These are phyloP conservation scores for Leptodermis oblonga DNA, from an alignment of 257 asterid species.

Conservation along the genomic window DNA sequence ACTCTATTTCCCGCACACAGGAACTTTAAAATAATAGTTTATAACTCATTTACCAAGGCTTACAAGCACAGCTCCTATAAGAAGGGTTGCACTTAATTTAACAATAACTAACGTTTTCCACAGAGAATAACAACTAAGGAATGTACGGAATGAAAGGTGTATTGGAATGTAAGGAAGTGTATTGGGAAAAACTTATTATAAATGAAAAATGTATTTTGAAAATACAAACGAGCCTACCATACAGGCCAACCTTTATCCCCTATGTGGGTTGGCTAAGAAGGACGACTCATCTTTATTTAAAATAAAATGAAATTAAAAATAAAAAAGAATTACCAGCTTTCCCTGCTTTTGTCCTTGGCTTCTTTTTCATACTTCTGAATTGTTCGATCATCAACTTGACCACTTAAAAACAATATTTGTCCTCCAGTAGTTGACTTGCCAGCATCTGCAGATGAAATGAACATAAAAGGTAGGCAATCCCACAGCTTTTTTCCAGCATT, in stretches of 20 bases:
- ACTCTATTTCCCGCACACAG: neutral
- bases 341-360: constrained; percentile 94
- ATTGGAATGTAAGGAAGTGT: too few relatives aligned
- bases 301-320: too few relatives aligned
- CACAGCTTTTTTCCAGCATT: neutral
- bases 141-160: too few relatives aligned
- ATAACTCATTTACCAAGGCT: neutral
- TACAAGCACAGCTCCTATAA: neutral
- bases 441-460: constrained; percentile 61
- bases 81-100: neutral
- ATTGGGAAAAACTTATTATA: too few relatives aligned
- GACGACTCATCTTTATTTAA: too few relatives aligned
- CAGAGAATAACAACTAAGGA: neutral
- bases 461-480: neutral
- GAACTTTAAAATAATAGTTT: neutral
- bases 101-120: constrained; percentile 1
- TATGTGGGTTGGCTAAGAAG: neutral
- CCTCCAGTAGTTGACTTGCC: constrained; percentile 98
- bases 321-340: constrained; percentile 73
- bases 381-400: constrained; percentile 96
- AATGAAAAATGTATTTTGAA: too few relatives aligned
- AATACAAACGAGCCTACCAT: too few relatives aligned
- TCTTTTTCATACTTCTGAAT: constrained; percentile 97
- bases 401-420: constrained; percentile 83
- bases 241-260: too few relatives aligned